Percentiles rank a stretch among this genome's conserved stretches.
These are phyloP conservation scores for Rugonectria rugulosa DNA, from an alignment of 2,329 filamentous ascomycete species.

Conservation along the genomic window DNA sequence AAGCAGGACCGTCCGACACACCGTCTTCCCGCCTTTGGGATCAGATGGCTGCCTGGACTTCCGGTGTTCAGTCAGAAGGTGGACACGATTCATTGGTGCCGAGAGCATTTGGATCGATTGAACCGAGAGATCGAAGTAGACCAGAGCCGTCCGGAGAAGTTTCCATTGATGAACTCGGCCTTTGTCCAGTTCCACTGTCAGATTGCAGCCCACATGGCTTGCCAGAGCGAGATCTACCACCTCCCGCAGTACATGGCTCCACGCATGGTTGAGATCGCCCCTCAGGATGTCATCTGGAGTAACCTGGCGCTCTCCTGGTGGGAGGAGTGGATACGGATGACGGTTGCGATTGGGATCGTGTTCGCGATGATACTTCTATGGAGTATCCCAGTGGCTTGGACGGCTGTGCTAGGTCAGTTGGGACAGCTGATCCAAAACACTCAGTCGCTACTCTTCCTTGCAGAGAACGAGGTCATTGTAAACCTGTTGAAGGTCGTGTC, in stretches of 20 bases:
- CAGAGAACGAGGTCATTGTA: constrained; percentile 63
- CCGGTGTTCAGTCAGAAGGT: constrained; percentile 87
- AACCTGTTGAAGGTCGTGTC: constrained; percentile 72
- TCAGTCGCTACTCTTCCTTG: constrained; percentile 75
- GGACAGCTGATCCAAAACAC: constrained; percentile 71
- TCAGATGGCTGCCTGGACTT: constrained; percentile 79
- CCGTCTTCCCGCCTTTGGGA: constrained; percentile 69
- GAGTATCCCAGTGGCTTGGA: constrained; percentile 90
- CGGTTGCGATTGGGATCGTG: constrained; percentile 70
- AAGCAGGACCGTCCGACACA: constrained; percentile 86
- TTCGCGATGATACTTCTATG: constrained; percentile 83
- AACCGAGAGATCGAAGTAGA: constrained; percentile 94
- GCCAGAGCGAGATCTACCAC: constrained; percentile 89
- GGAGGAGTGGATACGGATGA: constrained; percentile 80
- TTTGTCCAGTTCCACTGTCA: constrained; percentile 99
- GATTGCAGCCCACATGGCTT: constrained; percentile 97
- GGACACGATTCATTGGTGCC: constrained; percentile 92
- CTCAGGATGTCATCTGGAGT: constrained; percentile 92
- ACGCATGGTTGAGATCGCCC: constrained; percentile 90
- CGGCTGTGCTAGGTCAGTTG: constrained; percentile 82
- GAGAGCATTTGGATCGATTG: constrained; percentile 82
- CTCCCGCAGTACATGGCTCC: constrained; percentile 93
- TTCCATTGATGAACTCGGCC: constrained; percentile 92
- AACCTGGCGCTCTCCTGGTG: constrained; percentile 98
- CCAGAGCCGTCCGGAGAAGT: constrained; percentile 84